Evolutionary conservation across 352 stramenopile species (phyloP).

Genomic region (Pythium rishiriense): DNA sequence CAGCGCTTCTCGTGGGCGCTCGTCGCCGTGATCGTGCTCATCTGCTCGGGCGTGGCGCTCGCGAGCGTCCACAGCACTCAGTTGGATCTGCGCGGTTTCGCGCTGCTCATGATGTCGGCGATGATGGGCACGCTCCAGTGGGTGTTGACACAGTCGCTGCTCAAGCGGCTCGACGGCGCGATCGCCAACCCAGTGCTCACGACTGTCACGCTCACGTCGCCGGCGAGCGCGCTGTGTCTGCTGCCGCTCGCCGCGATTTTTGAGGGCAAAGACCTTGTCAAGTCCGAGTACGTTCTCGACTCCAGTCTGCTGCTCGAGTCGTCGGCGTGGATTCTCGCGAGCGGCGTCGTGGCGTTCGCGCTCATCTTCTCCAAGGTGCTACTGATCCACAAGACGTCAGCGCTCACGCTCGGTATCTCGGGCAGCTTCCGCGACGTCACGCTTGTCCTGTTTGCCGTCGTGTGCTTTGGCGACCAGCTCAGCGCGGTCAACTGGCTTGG

Average conservation of each 20-base stretch:
- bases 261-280: slow-evolving; percentile 46
- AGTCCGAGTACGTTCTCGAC: slow-evolving; percentile 64
- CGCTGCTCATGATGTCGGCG: slow-evolving; percentile 63
- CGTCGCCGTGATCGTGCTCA: slow-evolving; percentile 60
- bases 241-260: slow-evolving; percentile 64
- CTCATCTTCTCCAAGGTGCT: slow-evolving; percentile 83
- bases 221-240: slow-evolving; percentile 64
- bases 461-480: slow-evolving; percentile 75
- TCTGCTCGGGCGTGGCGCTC: slow-evolving; percentile 67
- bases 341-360: slow-evolving; percentile 53
- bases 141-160: slow-evolving; percentile 83
- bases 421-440: slow-evolving; percentile 83
- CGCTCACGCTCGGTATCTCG: slow-evolving; percentile 72
- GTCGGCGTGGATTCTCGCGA: slow-evolving; percentile 66
- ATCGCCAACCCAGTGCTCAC: slow-evolving; percentile 61
- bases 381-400: slow-evolving; percentile 84
- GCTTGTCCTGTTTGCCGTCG: slow-evolving; percentile 75
- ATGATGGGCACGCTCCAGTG: slow-evolving; percentile 76
- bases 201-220: slow-evolving; percentile 82
- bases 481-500: slow-evolving; percentile 61
- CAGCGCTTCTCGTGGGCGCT: slow-evolving; percentile 59
- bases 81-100: slow-evolving; percentile 69
- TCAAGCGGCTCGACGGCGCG: slow-evolving; percentile 62
- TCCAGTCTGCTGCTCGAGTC: slow-evolving; percentile 48
- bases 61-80: slow-evolving; percentile 72